phyloP scores from a whole-genome alignment of 2,329 filamentous ascomycete species.

The Nothomitra cinnamomea region DNA sequence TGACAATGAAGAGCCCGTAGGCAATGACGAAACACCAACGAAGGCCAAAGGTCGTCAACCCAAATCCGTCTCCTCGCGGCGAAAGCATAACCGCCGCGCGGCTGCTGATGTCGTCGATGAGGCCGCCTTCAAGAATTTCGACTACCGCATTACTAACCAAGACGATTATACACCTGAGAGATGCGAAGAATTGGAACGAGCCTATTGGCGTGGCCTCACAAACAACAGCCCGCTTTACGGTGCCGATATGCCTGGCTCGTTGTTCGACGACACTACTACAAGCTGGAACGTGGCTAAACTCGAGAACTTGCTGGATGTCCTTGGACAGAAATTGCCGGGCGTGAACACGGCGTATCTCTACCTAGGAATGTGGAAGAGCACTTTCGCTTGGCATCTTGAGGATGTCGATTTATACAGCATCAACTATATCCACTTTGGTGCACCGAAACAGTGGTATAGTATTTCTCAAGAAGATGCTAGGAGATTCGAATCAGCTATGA shows the following conservation, averaged over 20 bases:
- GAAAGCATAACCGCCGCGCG: constrained; percentile 72
- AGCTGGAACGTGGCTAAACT: constrained; percentile 91
- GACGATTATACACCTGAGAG: constrained; percentile 82
- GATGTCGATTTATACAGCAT: constrained; percentile 99
- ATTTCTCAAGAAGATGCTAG: constrained; percentile 91
- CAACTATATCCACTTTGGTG: constrained; percentile 98
- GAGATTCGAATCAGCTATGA: constrained; percentile 89
- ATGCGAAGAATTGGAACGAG: constrained; percentile 84
- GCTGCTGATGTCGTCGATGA: constrained; percentile 70
- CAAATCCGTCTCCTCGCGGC: constrained; percentile 65
- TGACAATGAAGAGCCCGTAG: constrained; percentile 32
- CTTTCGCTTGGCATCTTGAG: constrained; percentile 96
- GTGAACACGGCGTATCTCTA: constrained; percentile 98
- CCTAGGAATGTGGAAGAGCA: constrained; percentile 98
- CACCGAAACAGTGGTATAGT: constrained; percentile 98
- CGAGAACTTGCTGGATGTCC: constrained; percentile 79
- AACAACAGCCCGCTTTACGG: constrained; percentile 92
- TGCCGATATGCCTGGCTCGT: constrained; percentile 85
- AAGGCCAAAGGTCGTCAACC: constrained; percentile 38
- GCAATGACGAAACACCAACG: constrained; percentile 17
- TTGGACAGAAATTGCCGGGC: constrained; percentile 89
- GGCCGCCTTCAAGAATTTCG: constrained; percentile 74
- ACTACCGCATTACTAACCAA: constrained; percentile 69
- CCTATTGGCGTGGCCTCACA: constrained; percentile 94
- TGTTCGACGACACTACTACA: constrained; percentile 74